Evolutionary conservation across 352 stramenopile genomes (phyloP).

Genomic region (Globisporangium takayamanum): DNA sequence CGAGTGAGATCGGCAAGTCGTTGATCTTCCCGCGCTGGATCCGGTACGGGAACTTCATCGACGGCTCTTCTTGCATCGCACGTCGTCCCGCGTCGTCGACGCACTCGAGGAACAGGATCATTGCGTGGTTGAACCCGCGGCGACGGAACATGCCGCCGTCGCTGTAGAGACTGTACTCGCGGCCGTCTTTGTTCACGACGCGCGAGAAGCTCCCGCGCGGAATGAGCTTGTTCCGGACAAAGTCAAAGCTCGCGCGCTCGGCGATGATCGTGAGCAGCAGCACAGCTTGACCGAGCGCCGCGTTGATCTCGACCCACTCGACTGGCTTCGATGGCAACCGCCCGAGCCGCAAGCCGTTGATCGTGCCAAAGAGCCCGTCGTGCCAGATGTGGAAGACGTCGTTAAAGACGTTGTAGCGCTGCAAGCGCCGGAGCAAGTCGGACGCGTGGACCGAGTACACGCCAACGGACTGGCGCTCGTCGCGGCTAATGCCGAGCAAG

Average conservation of each 20-base stretch:
- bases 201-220: conserved; percentile 81
- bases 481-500: conserved; percentile 55
- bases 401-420: conserved; percentile 87
- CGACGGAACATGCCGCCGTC: conserved; percentile 84
- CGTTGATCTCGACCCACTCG: conserved; percentile 90
- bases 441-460: conserved; percentile 78
- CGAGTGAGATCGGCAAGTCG: conserved; percentile 80
- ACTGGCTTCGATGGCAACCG: conserved; percentile 74
- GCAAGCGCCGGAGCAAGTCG: conserved; percentile 68
- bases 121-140: conserved; percentile 88
- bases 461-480: conserved; percentile 69
- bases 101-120: conserved; percentile 88
- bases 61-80: conserved; percentile 86
- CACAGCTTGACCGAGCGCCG: conserved; percentile 77
- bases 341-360: conserved; percentile 84
- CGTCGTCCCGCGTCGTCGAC: conserved; percentile 78
- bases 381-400: conserved; percentile 92
- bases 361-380: conserved; percentile 84
- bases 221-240: conserved; percentile 76
- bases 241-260: conserved; percentile 73
- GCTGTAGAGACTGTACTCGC: conserved; percentile 74
- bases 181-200: conserved; percentile 82
- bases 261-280: conserved; percentile 81
- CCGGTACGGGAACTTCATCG: conserved; percentile 87
- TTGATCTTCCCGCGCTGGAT: conserved; percentile 89